A percentile compares a stretch with the other conserved stretches of the same genome.
These are phyloP conservation scores for Bretschneidera sinensis DNA, from an alignment of 345 rosid species.

Conservation along the genomic window DNA sequence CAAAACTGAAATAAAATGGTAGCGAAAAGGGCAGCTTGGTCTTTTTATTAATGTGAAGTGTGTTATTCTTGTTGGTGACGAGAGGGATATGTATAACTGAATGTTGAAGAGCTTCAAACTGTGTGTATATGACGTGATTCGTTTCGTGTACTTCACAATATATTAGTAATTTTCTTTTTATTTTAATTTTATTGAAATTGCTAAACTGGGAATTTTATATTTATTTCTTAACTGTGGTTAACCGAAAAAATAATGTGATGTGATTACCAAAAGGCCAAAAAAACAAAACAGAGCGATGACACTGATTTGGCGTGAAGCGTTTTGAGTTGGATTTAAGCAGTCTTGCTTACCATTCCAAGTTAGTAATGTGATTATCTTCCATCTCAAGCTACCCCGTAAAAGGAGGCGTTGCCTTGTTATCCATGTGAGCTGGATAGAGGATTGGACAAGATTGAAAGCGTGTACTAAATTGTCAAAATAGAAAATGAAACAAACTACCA, in stretches of 20 bases:
- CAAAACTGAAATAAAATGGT: neutral
- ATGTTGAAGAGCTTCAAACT: conserved; percentile 1
- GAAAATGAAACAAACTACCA: too few species aligned
- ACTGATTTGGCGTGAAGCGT: too few species aligned
- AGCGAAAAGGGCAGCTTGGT: neutral
- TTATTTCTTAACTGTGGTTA: neutral
- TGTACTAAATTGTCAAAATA: too few species aligned
- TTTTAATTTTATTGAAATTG: neutral
- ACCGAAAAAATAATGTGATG: too few species aligned
- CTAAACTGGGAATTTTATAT: neutral
- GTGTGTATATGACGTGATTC: conserved; percentile 9
- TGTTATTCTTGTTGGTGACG: conserved; percentile 11
- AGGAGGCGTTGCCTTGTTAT: neutral
- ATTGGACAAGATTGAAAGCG: conserved; percentile 5
- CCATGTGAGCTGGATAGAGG: neutral
- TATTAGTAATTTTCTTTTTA: neutral
- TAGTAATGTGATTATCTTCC: conserved; percentile 1
- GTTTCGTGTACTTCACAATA: conserved; percentile 13
- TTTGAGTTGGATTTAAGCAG: too few species aligned
- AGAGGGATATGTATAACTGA: conserved; percentile 7
- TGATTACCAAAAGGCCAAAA: too few species aligned
- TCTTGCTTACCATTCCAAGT: too few species aligned
- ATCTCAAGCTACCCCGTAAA: neutral
- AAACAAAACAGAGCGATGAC: too few species aligned
- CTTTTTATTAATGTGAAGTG: neutral